A percentile compares a stretch with the other conserved stretches of the same genome.
Conservation (phyloP, 495 filamentous ascomycete species). For the Penicillium coprophilum region DNA sequence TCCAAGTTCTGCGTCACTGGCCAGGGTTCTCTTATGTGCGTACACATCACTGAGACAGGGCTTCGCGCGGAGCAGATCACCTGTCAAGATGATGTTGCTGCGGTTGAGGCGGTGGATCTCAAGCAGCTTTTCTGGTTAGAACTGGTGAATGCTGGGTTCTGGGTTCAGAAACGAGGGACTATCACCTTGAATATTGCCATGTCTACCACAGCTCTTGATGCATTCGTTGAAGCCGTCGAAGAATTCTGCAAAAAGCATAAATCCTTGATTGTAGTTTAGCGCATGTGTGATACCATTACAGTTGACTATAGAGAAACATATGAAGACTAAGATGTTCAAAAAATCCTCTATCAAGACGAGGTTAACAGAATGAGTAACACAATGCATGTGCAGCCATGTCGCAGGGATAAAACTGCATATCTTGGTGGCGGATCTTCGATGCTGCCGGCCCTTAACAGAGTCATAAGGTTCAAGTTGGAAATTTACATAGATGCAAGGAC, state of each 20-base stretch:
- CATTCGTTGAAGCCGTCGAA: neutral
- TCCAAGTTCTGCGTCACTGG: constrained; percentile 3
- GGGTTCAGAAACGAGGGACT: constrained; percentile 8
- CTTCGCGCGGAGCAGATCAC: neutral
- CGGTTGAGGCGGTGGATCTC: constrained; percentile 3
- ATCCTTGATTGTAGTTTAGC: neutral
- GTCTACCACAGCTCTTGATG: neutral
- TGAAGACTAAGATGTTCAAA: neutral
- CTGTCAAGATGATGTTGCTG: constrained; percentile 1
- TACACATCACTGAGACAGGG: neutral
- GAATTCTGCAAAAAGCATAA: neutral
- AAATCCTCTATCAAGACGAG: neutral
- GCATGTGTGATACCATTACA: neutral
- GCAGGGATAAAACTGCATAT: neutral
- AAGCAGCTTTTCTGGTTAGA: constrained; percentile 14
- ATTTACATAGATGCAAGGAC: neutral
- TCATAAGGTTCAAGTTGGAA: neutral
- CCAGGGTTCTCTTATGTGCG: constrained; percentile 4
- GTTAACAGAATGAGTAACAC: neutral
- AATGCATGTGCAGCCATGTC: neutral
- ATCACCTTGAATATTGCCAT: constrained; percentile 10
- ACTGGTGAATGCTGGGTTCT: constrained; percentile 11
- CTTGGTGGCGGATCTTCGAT: neutral
- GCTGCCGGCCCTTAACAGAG: neutral
- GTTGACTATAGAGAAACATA: neutral